Percentiles rank a stretch among this genome's conserved stretches.
phyloP scores from a whole-genome alignment of 371 early-diverging fungal genomes.

The Polyrhizophydium stewartii region DNA sequence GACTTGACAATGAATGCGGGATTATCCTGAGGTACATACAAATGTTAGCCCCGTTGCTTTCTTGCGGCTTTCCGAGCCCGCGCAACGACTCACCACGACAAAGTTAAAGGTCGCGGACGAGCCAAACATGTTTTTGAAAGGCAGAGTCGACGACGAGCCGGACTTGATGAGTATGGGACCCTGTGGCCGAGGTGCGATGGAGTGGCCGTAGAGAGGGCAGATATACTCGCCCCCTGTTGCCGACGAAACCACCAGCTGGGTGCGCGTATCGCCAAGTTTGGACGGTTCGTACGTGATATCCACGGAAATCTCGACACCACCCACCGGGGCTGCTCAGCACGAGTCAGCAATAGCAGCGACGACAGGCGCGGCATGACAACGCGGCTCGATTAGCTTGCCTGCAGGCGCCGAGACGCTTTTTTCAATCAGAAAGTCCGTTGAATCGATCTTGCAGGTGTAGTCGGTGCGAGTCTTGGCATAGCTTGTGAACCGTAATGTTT shows the following conservation, averaged over 20 bases:
- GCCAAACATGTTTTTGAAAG: constrained; percentile 52
- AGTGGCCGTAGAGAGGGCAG: constrained; percentile 50
- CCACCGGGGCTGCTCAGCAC: constrained; percentile 22
- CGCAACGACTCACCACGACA: constrained; percentile 30
- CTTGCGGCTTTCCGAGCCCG: not conserved
- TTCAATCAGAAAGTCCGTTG: constrained; percentile 46
- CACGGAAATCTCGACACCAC: constrained; percentile 40
- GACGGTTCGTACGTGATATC: constrained; percentile 55
- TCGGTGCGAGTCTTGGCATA: constrained; percentile 47
- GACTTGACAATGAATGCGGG: constrained; percentile 46
- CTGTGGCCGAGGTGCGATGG: constrained; percentile 46
- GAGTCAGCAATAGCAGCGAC: not conserved
- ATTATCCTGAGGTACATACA: constrained; percentile 31
- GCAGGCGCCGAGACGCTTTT: constrained; percentile 43
- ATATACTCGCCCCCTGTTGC: constrained; percentile 48
- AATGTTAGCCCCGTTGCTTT: not conserved
- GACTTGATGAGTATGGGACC: constrained; percentile 48
- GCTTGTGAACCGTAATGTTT: constrained; percentile 47
- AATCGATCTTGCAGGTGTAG: constrained; percentile 42
- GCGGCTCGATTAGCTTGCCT: constrained; percentile 23
- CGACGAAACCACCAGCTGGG: constrained; percentile 39
- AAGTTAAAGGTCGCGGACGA: constrained; percentile 38
- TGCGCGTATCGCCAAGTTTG: constrained; percentile 44
- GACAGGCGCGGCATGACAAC: not conserved
- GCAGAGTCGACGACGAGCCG: constrained; percentile 32